A percentile compares a stretch with the other conserved stretches of the same genome.
Evolutionary conservation across 148 eudicot genomes (phyloP).

Genomic region (Rhododendron vialii): DNA sequence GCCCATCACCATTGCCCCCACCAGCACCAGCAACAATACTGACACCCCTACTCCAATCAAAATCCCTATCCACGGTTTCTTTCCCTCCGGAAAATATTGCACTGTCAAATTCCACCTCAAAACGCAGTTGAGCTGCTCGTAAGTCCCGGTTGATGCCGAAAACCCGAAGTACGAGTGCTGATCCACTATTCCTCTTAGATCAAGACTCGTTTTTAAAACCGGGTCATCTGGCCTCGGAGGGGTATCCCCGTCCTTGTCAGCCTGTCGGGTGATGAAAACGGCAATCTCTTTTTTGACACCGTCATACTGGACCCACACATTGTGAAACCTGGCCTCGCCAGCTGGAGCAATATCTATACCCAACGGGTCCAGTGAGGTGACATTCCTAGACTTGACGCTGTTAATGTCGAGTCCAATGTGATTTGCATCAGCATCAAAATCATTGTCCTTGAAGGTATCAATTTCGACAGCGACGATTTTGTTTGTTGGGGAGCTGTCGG

Average conservation of each 20-base stretch:
- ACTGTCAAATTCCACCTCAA: slow-evolving; percentile 80
- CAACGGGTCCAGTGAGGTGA: slow-evolving; percentile 18
- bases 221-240: slow-evolving; percentile 61
- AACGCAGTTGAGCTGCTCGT: slow-evolving; percentile 60
- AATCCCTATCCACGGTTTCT: background rate
- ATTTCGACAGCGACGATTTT: slow-evolving; percentile 64
- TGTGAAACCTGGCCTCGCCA: slow-evolving; percentile 31
- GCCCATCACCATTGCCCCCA: slow-evolving; percentile 14
- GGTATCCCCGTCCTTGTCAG: background rate
- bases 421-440: slow-evolving; percentile 63
- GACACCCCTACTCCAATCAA: slow-evolving; percentile 22
- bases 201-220: slow-evolving; percentile 30
- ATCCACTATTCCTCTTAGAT: slow-evolving; percentile 39
- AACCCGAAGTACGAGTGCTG: slow-evolving; percentile 74
- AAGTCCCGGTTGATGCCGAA: slow-evolving; percentile 63
- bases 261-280: slow-evolving; percentile 42
- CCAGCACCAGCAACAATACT: slow-evolving; percentile 14
- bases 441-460: slow-evolving; percentile 51
- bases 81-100: slow-evolving; percentile 14
- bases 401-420: slow-evolving; percentile 66
- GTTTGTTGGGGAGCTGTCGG: slow-evolving; percentile 37
- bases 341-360: slow-evolving; percentile 45
- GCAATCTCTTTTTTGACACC: slow-evolving; percentile 37
- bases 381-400: slow-evolving; percentile 37
- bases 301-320: slow-evolving; percentile 72